These are phyloP conservation scores for Neonectria coccinea DNA, from an alignment of 2,329 filamentous ascomycete genomes.

Conservation along the genomic window DNA sequence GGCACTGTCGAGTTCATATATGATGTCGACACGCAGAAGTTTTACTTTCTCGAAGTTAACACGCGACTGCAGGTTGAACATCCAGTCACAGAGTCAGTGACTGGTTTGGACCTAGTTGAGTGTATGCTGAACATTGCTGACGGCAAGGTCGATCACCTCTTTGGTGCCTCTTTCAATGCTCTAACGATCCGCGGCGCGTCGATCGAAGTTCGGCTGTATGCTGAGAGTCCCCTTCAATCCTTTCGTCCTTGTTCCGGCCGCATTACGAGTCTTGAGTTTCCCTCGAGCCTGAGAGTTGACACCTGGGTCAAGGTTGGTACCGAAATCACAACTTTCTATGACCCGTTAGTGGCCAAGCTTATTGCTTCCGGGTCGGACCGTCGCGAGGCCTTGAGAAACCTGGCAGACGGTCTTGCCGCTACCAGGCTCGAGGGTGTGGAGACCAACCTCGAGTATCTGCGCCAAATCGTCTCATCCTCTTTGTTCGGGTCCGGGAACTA, in stretches of 20 bases:
- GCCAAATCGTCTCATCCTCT: conserved; percentile 44
- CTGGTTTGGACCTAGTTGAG: conserved; percentile 77
- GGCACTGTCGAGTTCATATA: conserved; percentile 61
- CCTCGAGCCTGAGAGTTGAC: conserved; percentile 67
- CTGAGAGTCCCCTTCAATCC: conserved; percentile 66
- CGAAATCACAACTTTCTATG: conserved; percentile 79
- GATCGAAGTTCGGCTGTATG: conserved; percentile 56
- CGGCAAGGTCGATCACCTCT: conserved; percentile 33
- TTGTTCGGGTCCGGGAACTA: conserved; percentile 46
- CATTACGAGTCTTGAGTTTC: conserved; percentile 68
- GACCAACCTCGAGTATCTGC: conserved; percentile 52
- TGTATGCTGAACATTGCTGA: conserved; percentile 54
- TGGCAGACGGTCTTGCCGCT: conserved; percentile 70
- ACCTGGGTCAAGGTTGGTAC: conserved; percentile 77
- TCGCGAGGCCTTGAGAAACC: conserved; percentile 71
- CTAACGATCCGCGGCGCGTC: conserved; percentile 44
- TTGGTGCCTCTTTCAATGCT: conserved; percentile 1
- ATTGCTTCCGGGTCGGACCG: conserved; percentile 73
- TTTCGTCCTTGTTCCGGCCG: conserved; percentile 70
- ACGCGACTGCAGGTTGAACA: conserved; percentile 64
- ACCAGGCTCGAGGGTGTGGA: conserved; percentile 48
- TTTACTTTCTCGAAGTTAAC: conserved; percentile 63
- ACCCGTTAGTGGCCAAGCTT: conserved; percentile 81
- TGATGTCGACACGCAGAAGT: conserved; percentile 51
- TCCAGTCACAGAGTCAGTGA: conserved; percentile 76